Evolutionary conservation across 805 yeast genomes (phyloP).

Genomic region (Ascoidea asiatica): DNA sequence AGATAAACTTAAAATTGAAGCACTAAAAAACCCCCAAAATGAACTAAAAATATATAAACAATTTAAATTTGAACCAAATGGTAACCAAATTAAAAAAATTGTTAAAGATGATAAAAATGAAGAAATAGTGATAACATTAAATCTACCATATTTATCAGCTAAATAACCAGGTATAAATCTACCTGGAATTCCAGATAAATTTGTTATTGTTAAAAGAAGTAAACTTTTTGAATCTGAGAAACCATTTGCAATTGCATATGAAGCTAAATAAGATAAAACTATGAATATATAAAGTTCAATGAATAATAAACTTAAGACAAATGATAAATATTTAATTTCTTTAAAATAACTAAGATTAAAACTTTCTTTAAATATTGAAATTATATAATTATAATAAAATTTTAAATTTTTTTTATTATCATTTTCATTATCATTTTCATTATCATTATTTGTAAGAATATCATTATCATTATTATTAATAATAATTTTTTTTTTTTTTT

Average conservation of each 20-base stretch:
- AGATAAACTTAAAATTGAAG: constrained; percentile 38
- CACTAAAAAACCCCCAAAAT: constrained; percentile 38
- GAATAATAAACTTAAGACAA: constrained; percentile 29
- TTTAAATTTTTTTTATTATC: constrained; percentile 12
- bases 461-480: constrained; percentile 1
- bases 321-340: constrained; percentile 28
- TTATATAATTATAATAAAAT: constrained; percentile 24
- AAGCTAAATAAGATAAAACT: constrained; percentile 33
- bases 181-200: constrained; percentile 26
- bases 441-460: too few relatives aligned
- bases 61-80: constrained; percentile 19
- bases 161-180: constrained; percentile 29
- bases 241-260: constrained; percentile 35
- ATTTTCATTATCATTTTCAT: too few relatives aligned
- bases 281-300: constrained; percentile 32
- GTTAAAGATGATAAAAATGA: constrained; percentile 17
- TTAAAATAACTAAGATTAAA: constrained; percentile 26
- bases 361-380: too few relatives aligned
- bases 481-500: background rate
- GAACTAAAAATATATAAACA: constrained; percentile 30
- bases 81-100: constrained; percentile 24
- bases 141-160: constrained; percentile 36
- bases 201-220: constrained; percentile 30
- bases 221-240: constrained; percentile 26
- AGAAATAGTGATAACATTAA: constrained; percentile 34